These are phyloP conservation scores for Aureobasidium subglaciale DNA, from an alignment of 2,329 filamentous ascomycete genomes.

Conservation along the genomic window DNA sequence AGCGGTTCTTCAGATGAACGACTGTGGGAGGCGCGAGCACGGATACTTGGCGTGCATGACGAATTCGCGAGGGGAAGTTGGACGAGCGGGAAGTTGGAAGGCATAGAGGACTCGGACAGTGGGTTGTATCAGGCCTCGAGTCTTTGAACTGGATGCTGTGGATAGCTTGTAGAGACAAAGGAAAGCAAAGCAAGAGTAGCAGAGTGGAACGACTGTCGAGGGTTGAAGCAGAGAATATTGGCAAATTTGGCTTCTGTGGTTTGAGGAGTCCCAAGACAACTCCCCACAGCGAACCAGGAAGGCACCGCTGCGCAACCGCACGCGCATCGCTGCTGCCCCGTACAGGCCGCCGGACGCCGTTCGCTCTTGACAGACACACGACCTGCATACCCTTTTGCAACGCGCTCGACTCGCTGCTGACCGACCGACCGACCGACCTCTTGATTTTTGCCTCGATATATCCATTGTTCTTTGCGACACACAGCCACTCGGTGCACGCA, in stretches of 20 bases:
- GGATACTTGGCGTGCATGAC: slow-evolving; percentile 11
- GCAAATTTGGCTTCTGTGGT: neutral
- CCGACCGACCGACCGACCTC: neutral
- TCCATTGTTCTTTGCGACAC: neutral
- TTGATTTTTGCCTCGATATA: neutral
- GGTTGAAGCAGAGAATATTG: neutral
- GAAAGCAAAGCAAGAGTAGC: neutral
- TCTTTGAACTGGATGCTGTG: neutral
- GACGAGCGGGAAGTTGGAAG: slow-evolving; percentile 1
- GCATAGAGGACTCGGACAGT: neutral
- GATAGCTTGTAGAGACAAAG: neutral
- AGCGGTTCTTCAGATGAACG: slow-evolving; percentile 1
- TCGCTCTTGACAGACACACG: neutral
- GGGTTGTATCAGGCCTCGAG: neutral
- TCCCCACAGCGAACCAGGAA: neutral
- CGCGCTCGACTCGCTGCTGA: neutral
- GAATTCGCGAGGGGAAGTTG: slow-evolving; percentile 8
- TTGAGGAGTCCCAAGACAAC: neutral
- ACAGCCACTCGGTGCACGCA: slow-evolving; percentile 1
- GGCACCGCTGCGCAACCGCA: neutral
- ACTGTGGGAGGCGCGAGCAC: slow-evolving; percentile 4
- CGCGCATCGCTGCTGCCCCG: neutral
- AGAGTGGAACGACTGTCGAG: neutral
- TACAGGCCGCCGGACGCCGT: neutral
- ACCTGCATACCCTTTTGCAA: neutral